Base-by-base conservation (phyloP, 2,329 filamentous ascomycete genomes). In the Exophiala bonariae region DNA sequence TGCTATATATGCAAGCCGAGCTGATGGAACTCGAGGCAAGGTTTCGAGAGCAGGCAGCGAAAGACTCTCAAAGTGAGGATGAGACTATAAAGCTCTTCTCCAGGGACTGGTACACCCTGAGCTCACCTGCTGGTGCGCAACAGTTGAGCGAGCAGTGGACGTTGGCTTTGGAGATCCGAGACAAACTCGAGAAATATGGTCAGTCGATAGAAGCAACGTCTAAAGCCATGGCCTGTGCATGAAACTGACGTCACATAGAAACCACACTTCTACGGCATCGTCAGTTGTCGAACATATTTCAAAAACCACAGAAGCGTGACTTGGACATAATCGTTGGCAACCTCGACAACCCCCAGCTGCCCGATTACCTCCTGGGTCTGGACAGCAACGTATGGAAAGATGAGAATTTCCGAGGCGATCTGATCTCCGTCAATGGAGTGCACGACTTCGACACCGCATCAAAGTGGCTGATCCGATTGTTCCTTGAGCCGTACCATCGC, bases 1-100 rank as follows among this genome's bases (percentile, higher is more conserved):
- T 56, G 4, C 41, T 56, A 3, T 44, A 44, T 19, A 26, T 56
- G 35, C 53, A 56, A 30, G 47, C 53, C 9, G 53, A 56, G 19
- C 28, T 54, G 6, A 7, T 47, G 6, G 14, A 41, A 4, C 30
- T 55, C 2, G 41, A 55, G 20, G 23, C 19, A 6, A 22, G 47
- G 13, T 32, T 49, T 7, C 32, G 32, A 34, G 32, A 34, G 6
- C 32, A 34, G 32, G 32, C 32, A 26, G 16, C 7, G 4, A 17
- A 10, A 22, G 22, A 20, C 19, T 6, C 7, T 16, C 36, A 39
- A 6, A 39, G 36, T 10, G 7, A 20, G 11, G 36, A 39, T 6
- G 6, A 6, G 13, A 34, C 13, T 18, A n/a, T 7, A 14, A 34
- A 14, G 32, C 8, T n/a, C 35, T 23, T 41, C 34, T 26, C 28